A percentile compares a stretch with the other conserved stretches of the same genome.
These are phyloP conservation scores for Candida tibetensis DNA, from an alignment of 805 yeast genomes.

Conservation along the genomic window DNA sequence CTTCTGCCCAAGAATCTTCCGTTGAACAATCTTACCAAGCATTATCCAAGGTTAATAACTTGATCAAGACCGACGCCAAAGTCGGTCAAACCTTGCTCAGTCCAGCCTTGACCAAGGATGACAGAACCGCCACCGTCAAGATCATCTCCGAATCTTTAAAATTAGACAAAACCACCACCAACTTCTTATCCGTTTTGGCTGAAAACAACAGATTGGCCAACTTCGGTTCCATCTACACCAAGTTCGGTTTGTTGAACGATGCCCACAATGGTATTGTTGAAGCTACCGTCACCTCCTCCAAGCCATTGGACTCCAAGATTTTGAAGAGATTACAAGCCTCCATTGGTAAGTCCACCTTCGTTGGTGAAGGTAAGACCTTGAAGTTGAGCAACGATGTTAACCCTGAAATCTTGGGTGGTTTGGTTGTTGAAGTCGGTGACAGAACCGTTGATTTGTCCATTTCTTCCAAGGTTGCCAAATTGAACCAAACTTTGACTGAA, in stretches of 20 bases:
- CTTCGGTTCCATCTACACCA: slow-evolving; percentile 60
- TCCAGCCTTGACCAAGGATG: slow-evolving; percentile 79
- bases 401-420: slow-evolving; percentile 93
- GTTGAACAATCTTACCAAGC: slow-evolving; percentile 68
- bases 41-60: slow-evolving; percentile 53
- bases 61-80: slow-evolving; percentile 62
- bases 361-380: slow-evolving; percentile 83
- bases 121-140: slow-evolving; percentile 69
- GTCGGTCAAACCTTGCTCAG: slow-evolving; percentile 60
- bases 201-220: slow-evolving; percentile 90
- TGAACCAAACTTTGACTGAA: slow-evolving; percentile 86
- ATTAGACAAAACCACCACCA: slow-evolving; percentile 69
- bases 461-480: slow-evolving; percentile 77
- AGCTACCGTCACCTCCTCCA: slow-evolving; percentile 87
- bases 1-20: slow-evolving; percentile 79
- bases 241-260: slow-evolving; percentile 75
- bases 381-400: slow-evolving; percentile 78
- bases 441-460: slow-evolving; percentile 93
- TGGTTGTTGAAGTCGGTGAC: slow-evolving; percentile 94
- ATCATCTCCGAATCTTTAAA: slow-evolving; percentile 48
- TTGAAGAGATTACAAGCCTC: slow-evolving; percentile 77
- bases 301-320: slow-evolving; percentile 76
- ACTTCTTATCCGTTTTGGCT: slow-evolving; percentile 81
- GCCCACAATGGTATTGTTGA: slow-evolving; percentile 91
- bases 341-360: slow-evolving; percentile 71